These are phyloP conservation scores for Puccinia hordei DNA, from an alignment of 1,284 basidiomycete genomes.

Conservation along the genomic window DNA sequence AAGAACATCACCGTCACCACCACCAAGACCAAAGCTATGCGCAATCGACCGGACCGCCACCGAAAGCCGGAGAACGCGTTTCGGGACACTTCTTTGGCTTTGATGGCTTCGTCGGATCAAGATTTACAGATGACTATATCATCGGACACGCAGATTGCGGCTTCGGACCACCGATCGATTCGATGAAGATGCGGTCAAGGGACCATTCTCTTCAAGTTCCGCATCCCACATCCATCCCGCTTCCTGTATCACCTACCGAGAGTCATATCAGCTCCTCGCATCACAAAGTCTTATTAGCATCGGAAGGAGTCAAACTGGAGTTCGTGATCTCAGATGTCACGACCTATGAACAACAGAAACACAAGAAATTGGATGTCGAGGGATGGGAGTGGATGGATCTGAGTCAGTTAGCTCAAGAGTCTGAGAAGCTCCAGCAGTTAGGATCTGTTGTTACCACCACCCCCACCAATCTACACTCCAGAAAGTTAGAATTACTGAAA, in stretches of 20 bases:
- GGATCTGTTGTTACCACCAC: neutral
- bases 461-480: neutral
- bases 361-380: neutral
- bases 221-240: constrained; percentile 17
- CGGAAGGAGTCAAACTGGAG: constrained; percentile 28
- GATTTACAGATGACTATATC: neutral
- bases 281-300: constrained; percentile 23
- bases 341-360: constrained; percentile 18
- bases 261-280: neutral
- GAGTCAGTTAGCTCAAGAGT: constrained; percentile 3
- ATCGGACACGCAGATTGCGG: neutral
- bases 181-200: neutral
- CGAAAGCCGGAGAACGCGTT: neutral
- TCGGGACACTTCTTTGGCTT: neutral
- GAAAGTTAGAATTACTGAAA: constrained; percentile 21
- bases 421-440: neutral
- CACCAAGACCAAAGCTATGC: neutral
- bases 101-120: constrained; percentile 11
- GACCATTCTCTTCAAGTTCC: neutral
- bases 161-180: neutral
- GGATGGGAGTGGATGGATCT: constrained; percentile 32
- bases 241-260: neutral
- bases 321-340: constrained; percentile 31
- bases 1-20: neutral
- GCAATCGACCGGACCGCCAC: neutral